Evolutionary conservation across 2,329 filamentous ascomycete genomes (phyloP), one percentile per base, ranked within the genome.

Genomic region (Beauveria pseudobassiana): DNA sequence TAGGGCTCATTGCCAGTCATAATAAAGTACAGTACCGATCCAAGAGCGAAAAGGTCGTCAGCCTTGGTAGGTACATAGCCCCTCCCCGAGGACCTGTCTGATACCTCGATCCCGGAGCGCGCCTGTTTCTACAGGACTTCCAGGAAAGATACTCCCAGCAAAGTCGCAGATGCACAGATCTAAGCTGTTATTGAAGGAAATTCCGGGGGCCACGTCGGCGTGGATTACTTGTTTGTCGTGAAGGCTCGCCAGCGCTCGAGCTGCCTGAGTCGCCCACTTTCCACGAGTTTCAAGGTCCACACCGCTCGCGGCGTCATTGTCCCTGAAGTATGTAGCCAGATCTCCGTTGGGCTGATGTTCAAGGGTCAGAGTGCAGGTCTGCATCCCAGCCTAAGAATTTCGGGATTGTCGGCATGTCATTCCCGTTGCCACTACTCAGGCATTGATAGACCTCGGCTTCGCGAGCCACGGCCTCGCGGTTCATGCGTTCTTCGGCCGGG

Each of bases 201-300:
- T 77, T 76, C 54, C 69, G 71, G 3, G 74, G 64, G 72, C 70
- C 34, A 77, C 66, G 64, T 78, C 74, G 65, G 70, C 74, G 63
- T 78, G 75, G 63, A 77, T 70, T 16, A 76, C 69, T n/a, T 67
- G 64, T 62, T 69, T 68, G 12, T 64, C 68, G 68, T 78, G 76
- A 34, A 77, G 61, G 49, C 73, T 66, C 50, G 65, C 64, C 30
- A 77, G 61, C 10, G 69, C 74, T 66, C 73, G 68, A 40, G 72
- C 67, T 51, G 70, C 69, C 63, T 76, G 69, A 9, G 67, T 66
- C 49, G 67, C 67, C 74, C 74, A 75, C 46, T 63, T 64, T 30
- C 63, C 61, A 55, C 70, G 67, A 38, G 63, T 66, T 55, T 65
- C 53, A 5, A 50, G 18, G 18, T 42, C 55, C n/a, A 22, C 8